Evolutionary conservation across 768 basidiomycete species (phyloP).

Genomic region (Pholiota conissans): DNA sequence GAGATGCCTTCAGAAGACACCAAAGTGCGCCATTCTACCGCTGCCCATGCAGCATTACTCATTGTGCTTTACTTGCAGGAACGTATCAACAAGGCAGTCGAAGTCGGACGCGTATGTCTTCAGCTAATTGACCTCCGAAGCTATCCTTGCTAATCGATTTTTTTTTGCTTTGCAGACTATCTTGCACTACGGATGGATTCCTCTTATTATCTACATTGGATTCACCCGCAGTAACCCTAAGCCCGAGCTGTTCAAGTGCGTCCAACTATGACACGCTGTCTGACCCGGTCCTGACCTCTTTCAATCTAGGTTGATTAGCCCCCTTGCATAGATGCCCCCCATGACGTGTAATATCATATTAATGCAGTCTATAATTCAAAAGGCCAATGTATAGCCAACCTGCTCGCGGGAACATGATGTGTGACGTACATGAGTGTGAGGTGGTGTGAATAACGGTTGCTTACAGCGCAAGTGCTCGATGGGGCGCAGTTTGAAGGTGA

Average conservation of each 20-base stretch:
- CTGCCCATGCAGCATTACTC: neutral
- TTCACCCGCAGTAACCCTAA: conserved; percentile 92
- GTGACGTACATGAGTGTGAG: neutral
- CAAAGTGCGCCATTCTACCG: conserved; percentile 55
- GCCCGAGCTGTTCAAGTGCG: conserved; percentile 93
- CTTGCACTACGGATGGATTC: conserved; percentile 95
- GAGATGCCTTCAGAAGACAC: conserved; percentile 90
- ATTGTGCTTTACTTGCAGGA: conserved; percentile 48
- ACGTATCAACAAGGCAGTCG: conserved; percentile 78
- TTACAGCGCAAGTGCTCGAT: too few relatives aligned
- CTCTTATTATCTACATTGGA: conserved; percentile 93
- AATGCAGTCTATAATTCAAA: conserved; percentile 26
- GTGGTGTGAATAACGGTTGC: neutral
- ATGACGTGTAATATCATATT: conserved; percentile 23
- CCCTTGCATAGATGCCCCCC: conserved; percentile 67
- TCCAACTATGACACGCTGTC: conserved; percentile 15
- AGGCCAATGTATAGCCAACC: conserved; percentile 12
- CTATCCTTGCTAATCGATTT: neutral
- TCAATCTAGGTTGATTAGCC: conserved; percentile 81
- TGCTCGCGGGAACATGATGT: neutral
- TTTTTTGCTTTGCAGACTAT: conserved; percentile 57
- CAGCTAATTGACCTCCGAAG: neutral
- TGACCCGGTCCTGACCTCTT: conserved; percentile 10
- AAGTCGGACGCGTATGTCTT: conserved; percentile 68
- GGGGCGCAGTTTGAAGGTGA: conserved; percentile 33